phyloP scores from a whole-genome alignment of 2,329 filamentous ascomycete species.

The Epichloe scottii region DNA sequence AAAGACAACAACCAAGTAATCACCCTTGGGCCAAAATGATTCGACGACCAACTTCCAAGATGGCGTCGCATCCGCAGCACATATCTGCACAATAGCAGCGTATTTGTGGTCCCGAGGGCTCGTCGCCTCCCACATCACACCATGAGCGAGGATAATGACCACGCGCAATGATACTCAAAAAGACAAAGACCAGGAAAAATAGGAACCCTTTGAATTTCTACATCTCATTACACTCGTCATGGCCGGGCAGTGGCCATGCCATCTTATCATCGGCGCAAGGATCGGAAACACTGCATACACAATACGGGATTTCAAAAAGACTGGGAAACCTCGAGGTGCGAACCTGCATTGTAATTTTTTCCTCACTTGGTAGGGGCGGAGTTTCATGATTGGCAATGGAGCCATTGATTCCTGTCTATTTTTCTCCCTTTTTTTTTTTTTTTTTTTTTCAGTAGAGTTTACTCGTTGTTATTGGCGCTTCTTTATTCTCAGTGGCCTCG shows the following conservation, averaged over 20 bases:
- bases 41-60: slow-evolving; percentile 19
- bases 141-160: too few relatives aligned
- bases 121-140: not conserved
- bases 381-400: not conserved
- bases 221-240: not conserved
- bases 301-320: slow-evolving; percentile 11
- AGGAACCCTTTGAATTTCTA: not conserved
- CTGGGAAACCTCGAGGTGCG: slow-evolving; percentile 13
- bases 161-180: not conserved
- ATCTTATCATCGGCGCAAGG: slow-evolving; percentile 3
- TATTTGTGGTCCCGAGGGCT: not conserved
- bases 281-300: slow-evolving; percentile 10
- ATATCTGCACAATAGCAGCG: slow-evolving; percentile 16
- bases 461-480: too few relatives aligned
- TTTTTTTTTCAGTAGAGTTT: not conserved
- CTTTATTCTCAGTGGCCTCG: too few relatives aligned
- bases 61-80: slow-evolving; percentile 15
- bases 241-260: not conserved
- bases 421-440: not conserved
- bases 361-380: too few relatives aligned
- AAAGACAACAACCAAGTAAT: slow-evolving; percentile 26
- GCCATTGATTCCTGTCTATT: not conserved
- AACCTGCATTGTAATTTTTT: slow-evolving; percentile 9
- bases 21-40: slow-evolving; percentile 27
- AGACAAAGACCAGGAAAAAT: not conserved